A percentile compares a stretch with the other conserved stretches of the same genome.
These are phyloP conservation scores for Kockovaella imperatae DNA, from an alignment of 768 basidiomycete genomes.

Conservation along the genomic window DNA sequence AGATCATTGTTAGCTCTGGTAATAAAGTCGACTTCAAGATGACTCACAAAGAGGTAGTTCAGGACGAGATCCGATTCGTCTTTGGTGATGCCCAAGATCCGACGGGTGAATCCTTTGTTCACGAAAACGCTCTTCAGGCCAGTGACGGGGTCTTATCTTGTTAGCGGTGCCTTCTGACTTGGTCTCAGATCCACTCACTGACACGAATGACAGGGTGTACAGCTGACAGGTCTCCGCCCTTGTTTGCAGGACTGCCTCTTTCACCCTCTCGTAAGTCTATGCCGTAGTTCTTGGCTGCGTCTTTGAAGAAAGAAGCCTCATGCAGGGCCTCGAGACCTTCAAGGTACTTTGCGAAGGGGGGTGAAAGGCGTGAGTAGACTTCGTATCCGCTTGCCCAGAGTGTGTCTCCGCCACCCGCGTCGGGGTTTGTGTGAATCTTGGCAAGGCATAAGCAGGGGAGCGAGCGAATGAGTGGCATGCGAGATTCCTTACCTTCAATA, in stretches of 20 bases:
- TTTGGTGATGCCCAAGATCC: conserved; percentile 42
- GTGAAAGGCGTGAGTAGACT: conserved; percentile 59
- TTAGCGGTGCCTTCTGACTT: neutral
- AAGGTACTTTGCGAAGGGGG: conserved; percentile 51
- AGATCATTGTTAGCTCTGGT: too few species aligned
- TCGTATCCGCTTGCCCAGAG: conserved; percentile 51
- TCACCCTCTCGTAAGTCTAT: conserved; percentile 35
- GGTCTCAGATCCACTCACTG: conserved; percentile 16
- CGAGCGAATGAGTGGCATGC: conserved; percentile 25
- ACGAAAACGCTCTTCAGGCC: conserved; percentile 39
- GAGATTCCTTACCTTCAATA: conserved; percentile 30
- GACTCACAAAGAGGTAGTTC: conserved; percentile 44
- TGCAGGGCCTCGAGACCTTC: conserved; percentile 58
- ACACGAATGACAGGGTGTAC: conserved; percentile 55
- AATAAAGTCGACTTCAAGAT: neutral
- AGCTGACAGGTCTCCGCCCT: conserved; percentile 50
- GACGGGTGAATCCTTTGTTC: conserved; percentile 25
- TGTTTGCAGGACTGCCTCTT: conserved; percentile 55
- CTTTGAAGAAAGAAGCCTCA: conserved; percentile 37
- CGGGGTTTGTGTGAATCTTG: conserved; percentile 29
- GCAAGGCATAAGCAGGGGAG: conserved; percentile 27
- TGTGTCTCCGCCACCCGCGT: conserved; percentile 47
- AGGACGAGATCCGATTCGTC: conserved; percentile 55
- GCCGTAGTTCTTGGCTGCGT: conserved; percentile 39
- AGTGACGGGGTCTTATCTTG: conserved; percentile 32